Evolutionary conservation across 768 basidiomycete genomes (phyloP), one percentile per base, ranked within the genome.

Genomic region (Suillus sp.): DNA sequence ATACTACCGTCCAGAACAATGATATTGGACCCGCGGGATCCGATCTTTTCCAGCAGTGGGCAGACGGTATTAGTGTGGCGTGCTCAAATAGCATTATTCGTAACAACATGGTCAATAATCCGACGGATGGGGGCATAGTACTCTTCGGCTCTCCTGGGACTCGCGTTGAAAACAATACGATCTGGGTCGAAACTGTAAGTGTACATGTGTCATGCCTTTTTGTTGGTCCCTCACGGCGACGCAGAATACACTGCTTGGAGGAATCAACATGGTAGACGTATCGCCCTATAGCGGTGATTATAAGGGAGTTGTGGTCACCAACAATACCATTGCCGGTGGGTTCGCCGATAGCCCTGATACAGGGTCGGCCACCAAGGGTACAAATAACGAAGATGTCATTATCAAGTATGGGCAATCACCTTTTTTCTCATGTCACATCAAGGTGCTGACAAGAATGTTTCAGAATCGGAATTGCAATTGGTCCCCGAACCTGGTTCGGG

Each of bases 81-180:
- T 93, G 91, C 71, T 77, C 74, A 65, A 85, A 87, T 71, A 80
- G 83, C 64, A 64, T 84, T 42, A 79, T 93, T 37, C 83, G 81
- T 65, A 86, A 89, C 65, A 93, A 93, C 73, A 80, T 86, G 79
- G 77, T 93, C 53, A 80, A 85, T 66, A 86, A 85, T 61, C 82
- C 92, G 10, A 93, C 92, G 1, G 92, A 93, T 67, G 92, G 92
- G 9, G 91, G 87, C 7, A 90, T 93, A 53, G 90, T 92, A 0
- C 65, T 93, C 0, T 93, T 93, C 67, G 92, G 91, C 25, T 76
- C 90, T 3, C 89, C 90, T 7, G 91, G 91, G 0, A 86, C 85
- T 4, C 79, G 84, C 60, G 85, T 92, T 18, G 84, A 88, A 68
- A 91, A 92, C 66, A 92, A 92, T 70, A 91, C 88, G 0, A 88